Evolutionary conservation across 2,329 filamentous ascomycete genomes (phyloP), one percentile per base, ranked within the genome.

Genomic region (Cryoendolithus antarcticus): DNA sequence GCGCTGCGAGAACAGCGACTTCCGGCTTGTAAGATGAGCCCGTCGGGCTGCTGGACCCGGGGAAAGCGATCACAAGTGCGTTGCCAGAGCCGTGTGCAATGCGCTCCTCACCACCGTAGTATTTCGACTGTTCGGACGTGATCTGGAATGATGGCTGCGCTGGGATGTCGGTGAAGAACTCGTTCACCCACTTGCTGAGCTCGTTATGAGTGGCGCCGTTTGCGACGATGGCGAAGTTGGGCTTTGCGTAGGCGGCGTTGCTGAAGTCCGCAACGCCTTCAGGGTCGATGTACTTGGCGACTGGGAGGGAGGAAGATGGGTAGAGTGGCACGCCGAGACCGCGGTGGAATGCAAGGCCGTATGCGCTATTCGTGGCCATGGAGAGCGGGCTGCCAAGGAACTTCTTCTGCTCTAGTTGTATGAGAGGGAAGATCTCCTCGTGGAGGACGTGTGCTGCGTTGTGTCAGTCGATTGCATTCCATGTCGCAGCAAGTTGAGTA

Each of bases 41-140:
- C 30, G 76, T 79, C 55, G 75, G 75, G 30, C 80, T 78, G 65
- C 85, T 82, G 47, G 86, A 86, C 44, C 89, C 88, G 42, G 86
- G 83, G 81, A 98, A 96, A 47, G 78, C 91, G 58, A 98, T 77
- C 51, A 94, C 83, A 53, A 94, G 62, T 32, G 86, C 74, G 67
- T 93, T 95, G 51, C 84, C 82, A 48, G 71, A 70, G 44, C 70
- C 71, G 63, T 86, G 82, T 48, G 82, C 72, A 51, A 83, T 82
- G 53, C 91, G 85, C 70, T 93, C 85, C 72, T 98, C 86, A 59
- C 91, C 93, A 62, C 91, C 91, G 58, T 77, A 83, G 77, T 96
- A 98, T 66, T 88, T 91, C 60, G 77, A 75, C 48, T 82, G 70
- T 50, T 75, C 64, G 45, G 69, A 67, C 59, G 76, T 72, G 47